Conservation (phyloP, 495 filamentous ascomycete genomes). For the Hyaloscypha variabilis region DNA sequence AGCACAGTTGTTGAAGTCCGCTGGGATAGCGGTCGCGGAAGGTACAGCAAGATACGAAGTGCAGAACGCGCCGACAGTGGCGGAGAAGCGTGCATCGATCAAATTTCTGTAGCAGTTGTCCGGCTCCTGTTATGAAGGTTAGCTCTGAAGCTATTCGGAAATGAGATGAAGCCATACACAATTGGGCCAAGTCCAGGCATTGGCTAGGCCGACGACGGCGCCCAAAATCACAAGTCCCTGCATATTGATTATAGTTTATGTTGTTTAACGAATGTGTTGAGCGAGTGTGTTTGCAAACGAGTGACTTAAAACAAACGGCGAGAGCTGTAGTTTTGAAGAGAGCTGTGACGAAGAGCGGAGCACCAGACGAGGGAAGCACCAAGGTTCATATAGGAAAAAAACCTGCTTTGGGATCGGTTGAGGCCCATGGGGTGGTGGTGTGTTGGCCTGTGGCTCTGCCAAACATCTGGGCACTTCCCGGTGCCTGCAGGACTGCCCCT, state of each 20-base stretch:
- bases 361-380: neutral
- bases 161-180: constrained; percentile 33
- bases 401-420: neutral
- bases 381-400: neutral
- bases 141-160: neutral
- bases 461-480: neutral
- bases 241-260: constrained; percentile 15
- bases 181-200: constrained; percentile 35
- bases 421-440: neutral
- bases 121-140: constrained; percentile 21
- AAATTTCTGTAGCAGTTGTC: constrained; percentile 40
- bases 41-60: constrained; percentile 28
- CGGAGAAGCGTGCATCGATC: constrained; percentile 29
- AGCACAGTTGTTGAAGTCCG: constrained; percentile 34
- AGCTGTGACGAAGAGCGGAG: neutral
- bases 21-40: constrained; percentile 34
- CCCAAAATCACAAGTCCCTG: constrained; percentile 4
- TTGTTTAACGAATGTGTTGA: constrained; percentile 3
- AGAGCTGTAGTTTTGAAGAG: neutral
- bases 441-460: neutral
- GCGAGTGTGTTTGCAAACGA: neutral
- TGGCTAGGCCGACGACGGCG: constrained; percentile 28
- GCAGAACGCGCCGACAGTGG: constrained; percentile 32
- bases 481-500: neutral
- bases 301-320: neutral